phyloP scores from a whole-genome alignment of 2,329 filamentous ascomycete genomes.

The Nemania diffusa region DNA sequence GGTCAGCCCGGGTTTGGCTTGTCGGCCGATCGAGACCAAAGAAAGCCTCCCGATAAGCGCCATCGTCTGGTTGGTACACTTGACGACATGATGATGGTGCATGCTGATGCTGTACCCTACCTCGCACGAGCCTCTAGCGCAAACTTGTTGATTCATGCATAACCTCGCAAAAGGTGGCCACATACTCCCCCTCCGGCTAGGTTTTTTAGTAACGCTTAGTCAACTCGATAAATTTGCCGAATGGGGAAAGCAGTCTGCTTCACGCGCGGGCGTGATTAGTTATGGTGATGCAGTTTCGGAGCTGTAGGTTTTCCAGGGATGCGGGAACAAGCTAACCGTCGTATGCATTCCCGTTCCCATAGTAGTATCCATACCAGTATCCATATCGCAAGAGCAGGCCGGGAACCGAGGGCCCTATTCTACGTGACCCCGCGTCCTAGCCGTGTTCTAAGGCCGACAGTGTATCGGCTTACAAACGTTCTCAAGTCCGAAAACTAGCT shows the following conservation, averaged over 20 bases:
- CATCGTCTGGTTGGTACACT: not conserved
- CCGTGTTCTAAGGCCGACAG: not conserved
- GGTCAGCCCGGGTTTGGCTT: too few relatives aligned
- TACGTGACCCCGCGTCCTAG: too few relatives aligned
- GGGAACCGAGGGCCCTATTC: too few relatives aligned
- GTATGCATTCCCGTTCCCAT: not conserved
- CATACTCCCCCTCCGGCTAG: conserved; percentile 6
- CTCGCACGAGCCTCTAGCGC: not conserved
- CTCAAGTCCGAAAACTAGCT: not conserved
- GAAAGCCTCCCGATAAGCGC: not conserved
- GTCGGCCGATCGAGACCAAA: too few relatives aligned
- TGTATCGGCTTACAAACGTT: not conserved
- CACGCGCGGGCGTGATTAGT: not conserved
- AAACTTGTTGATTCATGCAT: not conserved
- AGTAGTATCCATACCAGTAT: not conserved
- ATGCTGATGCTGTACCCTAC: too few relatives aligned
- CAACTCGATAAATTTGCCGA: not conserved
- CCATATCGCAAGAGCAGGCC: not conserved
- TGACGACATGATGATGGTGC: conserved; percentile 22
- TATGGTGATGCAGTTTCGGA: not conserved
- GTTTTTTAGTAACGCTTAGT: not conserved
- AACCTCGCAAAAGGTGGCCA: not conserved
- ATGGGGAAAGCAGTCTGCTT: not conserved
- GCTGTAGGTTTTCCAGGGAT: not conserved
- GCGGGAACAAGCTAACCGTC: not conserved